A percentile compares a stretch with the other conserved stretches of the same genome.
phyloP scores from a whole-genome alignment of 495 filamentous ascomycete genomes.

The Penicillium salamii region DNA sequence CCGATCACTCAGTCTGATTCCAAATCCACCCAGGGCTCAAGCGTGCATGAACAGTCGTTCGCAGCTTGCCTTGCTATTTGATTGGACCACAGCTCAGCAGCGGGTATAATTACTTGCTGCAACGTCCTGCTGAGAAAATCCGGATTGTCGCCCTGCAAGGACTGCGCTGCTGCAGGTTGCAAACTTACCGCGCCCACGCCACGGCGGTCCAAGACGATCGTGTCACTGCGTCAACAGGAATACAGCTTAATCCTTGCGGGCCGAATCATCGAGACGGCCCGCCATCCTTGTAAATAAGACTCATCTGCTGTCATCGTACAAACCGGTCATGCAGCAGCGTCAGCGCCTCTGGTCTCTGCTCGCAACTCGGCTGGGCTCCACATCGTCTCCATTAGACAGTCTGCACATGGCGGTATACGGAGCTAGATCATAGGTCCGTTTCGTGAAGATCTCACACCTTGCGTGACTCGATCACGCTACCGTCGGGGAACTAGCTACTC shows the following conservation, averaged over 20 bases:
- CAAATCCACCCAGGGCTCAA: conserved; percentile 5
- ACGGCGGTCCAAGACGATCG: neutral
- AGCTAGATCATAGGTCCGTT: neutral
- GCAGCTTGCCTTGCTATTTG: conserved; percentile 7
- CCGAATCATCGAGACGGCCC: neutral
- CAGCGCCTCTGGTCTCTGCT: neutral
- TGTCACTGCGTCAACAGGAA: conserved; percentile 1
- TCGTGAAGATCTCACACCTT: conserved; percentile 1
- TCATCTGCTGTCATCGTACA: neutral
- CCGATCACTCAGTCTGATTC: neutral
- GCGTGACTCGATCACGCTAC: neutral
- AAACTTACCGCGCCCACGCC: neutral
- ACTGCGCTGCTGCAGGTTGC: conserved; percentile 1
- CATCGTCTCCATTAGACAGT: neutral
- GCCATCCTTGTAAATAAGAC: conserved; percentile 2
- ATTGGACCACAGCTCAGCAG: conserved; percentile 1
- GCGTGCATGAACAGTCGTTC: conserved; percentile 26
- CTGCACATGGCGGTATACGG: conserved; percentile 2
- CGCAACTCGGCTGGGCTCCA: neutral
- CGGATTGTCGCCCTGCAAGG: neutral
- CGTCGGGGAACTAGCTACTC: neutral
- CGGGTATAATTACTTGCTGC: conserved; percentile 1
- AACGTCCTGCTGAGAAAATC: neutral
- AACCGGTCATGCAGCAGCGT: neutral
- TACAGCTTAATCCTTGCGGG: conserved; percentile 1